Base-by-base conservation (phyloP, 108 stramenopile species). In the Cyclotella distinguenda region DNA sequence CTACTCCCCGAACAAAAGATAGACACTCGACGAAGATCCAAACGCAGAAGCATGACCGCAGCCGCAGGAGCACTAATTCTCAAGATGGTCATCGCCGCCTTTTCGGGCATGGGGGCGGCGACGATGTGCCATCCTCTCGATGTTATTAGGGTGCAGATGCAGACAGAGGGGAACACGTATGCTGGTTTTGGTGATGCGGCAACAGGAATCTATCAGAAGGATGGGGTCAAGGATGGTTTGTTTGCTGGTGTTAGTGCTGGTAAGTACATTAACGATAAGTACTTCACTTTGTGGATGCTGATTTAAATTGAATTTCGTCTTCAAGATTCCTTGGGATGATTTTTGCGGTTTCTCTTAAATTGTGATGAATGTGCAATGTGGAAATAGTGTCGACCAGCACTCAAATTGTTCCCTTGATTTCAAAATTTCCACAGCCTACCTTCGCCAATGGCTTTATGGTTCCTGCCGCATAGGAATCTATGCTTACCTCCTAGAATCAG, bases 381-480 rank as follows among this genome's bases (percentile, higher is more conserved):
- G n/a, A n/a, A n/a, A n/a, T n/a, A n/a, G n/a, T n/a, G n/a, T n/a
- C n/a, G n/a, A n/a, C n/a, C n/a, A n/a, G n/a, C n/a, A n/a, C n/a
- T n/a, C n/a, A n/a, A n/a, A n/a, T n/a, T n/a, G n/a, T n/a, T n/a
- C n/a, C n/a, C n/a, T n/a, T n/a, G 38, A 8, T 10, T 38, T 38
- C 38, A 38, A 8, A 12, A 38, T 38, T 12, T 6, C 5, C 27
- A 15, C 27, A 53, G 86, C 86, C 7, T 87, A 85, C 43, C 48
- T 87, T 12, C 74, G 86, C 19, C 86, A 87, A 57, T 87, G 86
- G 86, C 69, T 87, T 28, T 87, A 87, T 59, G 86, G 86, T 32
- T 79, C 77, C 18, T 87, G 80, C 40, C 86, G 86, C 32, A 84
- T 87, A 49, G 86, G 86, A 13, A 81, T 87, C 28, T 87, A 87